Percentiles rank a stretch among this genome's conserved stretches.
phyloP scores from a whole-genome alignment of 345 rosid genomes.

The Syzygium grande region DNA sequence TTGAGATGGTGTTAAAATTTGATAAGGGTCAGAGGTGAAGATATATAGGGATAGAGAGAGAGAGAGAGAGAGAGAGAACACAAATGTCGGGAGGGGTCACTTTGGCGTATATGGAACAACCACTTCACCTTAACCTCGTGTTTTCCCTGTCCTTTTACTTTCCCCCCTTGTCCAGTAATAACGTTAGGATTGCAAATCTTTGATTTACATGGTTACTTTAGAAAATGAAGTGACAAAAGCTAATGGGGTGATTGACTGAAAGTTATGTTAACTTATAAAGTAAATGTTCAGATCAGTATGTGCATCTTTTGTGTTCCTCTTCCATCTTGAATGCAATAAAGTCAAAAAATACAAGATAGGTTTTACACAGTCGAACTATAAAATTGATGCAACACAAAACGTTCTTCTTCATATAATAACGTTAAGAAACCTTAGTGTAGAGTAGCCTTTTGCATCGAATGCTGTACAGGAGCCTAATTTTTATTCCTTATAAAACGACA shows the following conservation, averaged over 20 bases:
- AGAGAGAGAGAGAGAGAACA: slow-evolving; percentile 1
- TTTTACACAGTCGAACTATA: neutral
- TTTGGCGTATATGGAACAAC: slow-evolving; percentile 1
- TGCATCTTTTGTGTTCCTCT: neutral
- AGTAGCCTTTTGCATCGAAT: neutral
- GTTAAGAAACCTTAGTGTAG: neutral
- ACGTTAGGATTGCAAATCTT: neutral
- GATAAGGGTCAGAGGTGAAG: neutral
- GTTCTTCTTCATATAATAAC: neutral
- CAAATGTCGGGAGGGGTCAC: slow-evolving; percentile 21
- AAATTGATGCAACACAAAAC: neutral
- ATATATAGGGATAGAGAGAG: neutral
- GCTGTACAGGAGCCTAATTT: neutral
- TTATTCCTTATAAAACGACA: neutral
- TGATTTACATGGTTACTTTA: neutral
- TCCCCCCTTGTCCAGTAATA: neutral
- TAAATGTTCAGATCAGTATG: neutral
- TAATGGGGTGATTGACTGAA: neutral
- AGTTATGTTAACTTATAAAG: neutral
- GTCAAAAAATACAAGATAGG: neutral
- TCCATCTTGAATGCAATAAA: neutral
- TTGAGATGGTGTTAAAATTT: neutral
- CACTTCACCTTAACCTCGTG: neutral
- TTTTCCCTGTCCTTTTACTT: neutral
- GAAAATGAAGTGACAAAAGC: neutral